A percentile compares a stretch with the other conserved stretches of the same genome.
These are phyloP conservation scores for Tricholoma hemisulphureum DNA, from an alignment of 768 basidiomycete genomes.

Conservation along the genomic window DNA sequence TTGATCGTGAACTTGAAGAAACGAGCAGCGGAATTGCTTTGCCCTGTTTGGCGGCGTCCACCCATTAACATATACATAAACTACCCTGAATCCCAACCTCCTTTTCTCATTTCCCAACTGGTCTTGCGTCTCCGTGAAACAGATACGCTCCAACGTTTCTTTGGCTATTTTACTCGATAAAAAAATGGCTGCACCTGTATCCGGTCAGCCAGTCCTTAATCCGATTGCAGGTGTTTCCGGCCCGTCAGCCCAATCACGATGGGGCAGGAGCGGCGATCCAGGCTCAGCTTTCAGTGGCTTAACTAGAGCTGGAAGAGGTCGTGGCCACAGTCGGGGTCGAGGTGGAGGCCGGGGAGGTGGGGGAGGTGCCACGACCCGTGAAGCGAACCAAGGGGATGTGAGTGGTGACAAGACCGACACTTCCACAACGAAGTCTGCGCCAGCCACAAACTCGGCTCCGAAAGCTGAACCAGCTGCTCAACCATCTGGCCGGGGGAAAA, in stretches of 20 bases:
- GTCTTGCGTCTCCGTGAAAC: neutral
- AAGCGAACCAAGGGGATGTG: conserved; percentile 20
- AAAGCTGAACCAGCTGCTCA: conserved; percentile 19
- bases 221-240: conserved; percentile 25
- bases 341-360: conserved; percentile 35
- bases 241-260: conserved; percentile 37
- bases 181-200: conserved; percentile 45
- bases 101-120: neutral
- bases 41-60: conserved; percentile 33
- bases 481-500: conserved; percentile 19
- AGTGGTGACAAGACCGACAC: conserved; percentile 19
- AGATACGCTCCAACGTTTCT: neutral
- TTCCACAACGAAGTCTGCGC: conserved; percentile 13
- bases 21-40: conserved; percentile 25
- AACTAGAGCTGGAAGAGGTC: conserved; percentile 36
- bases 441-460: conserved; percentile 15
- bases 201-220: conserved; percentile 21
- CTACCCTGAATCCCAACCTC: neutral
- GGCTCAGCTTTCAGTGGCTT: conserved; percentile 48
- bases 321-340: conserved; percentile 28
- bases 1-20: conserved; percentile 8
- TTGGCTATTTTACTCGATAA: neutral
- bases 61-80: neutral
- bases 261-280: conserved; percentile 46
- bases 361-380: conserved; percentile 20